A percentile compares a stretch with the other conserved stretches of the same genome.
Evolutionary conservation across 2,329 filamentous ascomycete species (phyloP).

Genomic region (Neofusicoccum sp.): DNA sequence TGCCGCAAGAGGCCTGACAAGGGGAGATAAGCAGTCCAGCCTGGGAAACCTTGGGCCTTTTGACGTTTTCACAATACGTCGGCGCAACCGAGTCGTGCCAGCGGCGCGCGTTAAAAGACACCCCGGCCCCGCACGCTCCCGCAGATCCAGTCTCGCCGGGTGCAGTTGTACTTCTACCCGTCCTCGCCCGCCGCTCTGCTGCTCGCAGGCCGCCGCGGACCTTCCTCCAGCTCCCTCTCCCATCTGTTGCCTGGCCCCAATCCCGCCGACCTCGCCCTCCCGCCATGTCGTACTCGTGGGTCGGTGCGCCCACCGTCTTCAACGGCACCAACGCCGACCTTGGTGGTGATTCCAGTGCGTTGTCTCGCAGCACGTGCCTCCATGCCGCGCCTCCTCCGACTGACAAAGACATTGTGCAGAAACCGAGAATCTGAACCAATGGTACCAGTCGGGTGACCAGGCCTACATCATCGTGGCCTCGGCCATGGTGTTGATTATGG

Average conservation of each 20-base stretch:
- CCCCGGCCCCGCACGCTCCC: slow-evolving; percentile 15
- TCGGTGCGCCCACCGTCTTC: slow-evolving; percentile 49
- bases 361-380: not conserved
- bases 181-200: not conserved
- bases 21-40: slow-evolving; percentile 12
- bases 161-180: slow-evolving; percentile 7
- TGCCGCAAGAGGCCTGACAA: slow-evolving; percentile 16
- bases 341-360: slow-evolving; percentile 79
- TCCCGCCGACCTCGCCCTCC: not conserved
- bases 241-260: no score
- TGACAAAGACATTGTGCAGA: slow-evolving; percentile 51
- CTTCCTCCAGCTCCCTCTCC: not conserved
- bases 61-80: slow-evolving; percentile 21
- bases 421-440: slow-evolving; percentile 89
- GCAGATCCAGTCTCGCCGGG: slow-evolving; percentile 9
- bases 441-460: slow-evolving; percentile 89
- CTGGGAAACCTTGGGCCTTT: slow-evolving; percentile 10
- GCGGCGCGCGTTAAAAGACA: slow-evolving; percentile 12
- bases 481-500: slow-evolving; percentile 95
- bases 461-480: slow-evolving; percentile 89
- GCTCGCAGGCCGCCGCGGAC: not conserved
- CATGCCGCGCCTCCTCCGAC: slow-evolving; percentile 6
- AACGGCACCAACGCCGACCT: slow-evolving; percentile 61
- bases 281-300: slow-evolving; percentile 53
- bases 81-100: slow-evolving; percentile 16